Base-by-base conservation (phyloP, 257 asterid genomes). In the Verbena officinalis region DNA sequence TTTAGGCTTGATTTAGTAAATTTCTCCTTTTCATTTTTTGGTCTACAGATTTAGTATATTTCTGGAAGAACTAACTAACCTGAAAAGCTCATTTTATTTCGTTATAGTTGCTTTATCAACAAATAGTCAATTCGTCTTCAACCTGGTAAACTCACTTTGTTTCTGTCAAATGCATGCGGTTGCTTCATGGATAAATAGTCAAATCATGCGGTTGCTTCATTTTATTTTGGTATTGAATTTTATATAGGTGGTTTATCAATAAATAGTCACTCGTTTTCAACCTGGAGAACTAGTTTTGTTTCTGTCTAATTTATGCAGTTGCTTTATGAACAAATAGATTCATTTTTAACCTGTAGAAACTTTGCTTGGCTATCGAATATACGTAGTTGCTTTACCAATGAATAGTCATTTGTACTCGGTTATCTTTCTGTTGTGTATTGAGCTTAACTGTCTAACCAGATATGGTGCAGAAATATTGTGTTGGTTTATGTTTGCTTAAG, bases 401-500 rank as follows among this genome's bases (percentile, higher is more conserved):
- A 20, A 4, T 59, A 14, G 12, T 34, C 3, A 16, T 46, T 27
- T 27, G 33, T 27, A 27, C 5, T 27, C 33, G 33, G 17, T 5
- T 55, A 55, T 13, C 53, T 55, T 6, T 17, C 5, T 48, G 16
- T 38, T 54, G 40, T 64, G 60, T 56, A 51, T 59, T 58, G 55
- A 46, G 45, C 57, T 42, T 59, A 57, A 24, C 34, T 36, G 30
- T 42, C 27, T 10, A 23, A 62, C 34, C 5, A 36, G 21, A 34
- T 52, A 8, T 14, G 33, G 9, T 24, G 61, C 50, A 3, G 13
- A 21, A 59, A 12, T 44, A 34, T 38, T 27, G 53, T 24, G 27
- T 9, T n/a, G 23, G 20, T 48, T 55, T 33, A 36, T 42, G 51
- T 51, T 68, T n/a, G 59, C 65, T 44, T 66, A 2, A 36, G 58